Base-by-base conservation (phyloP, 2,329 filamentous ascomycete genomes). In the Trichoderma breve region DNA sequence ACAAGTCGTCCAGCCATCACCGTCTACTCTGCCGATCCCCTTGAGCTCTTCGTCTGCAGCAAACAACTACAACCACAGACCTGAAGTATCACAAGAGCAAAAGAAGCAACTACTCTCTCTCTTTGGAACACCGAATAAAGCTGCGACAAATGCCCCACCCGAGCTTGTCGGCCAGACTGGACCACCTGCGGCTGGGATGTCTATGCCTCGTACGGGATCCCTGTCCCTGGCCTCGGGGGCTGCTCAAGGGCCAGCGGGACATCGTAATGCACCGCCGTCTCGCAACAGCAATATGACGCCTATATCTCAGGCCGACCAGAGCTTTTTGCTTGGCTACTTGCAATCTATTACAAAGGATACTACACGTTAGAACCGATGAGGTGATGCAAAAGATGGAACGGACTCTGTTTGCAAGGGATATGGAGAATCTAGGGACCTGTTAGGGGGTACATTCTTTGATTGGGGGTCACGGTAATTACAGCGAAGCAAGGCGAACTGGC, bases 301-400 rank as follows among this genome's bases (percentile, higher is more conserved):
- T 14, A 89, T 90, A 58, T 92, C 91, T 4, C 88, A 92, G 0
- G 91, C 89, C 0, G 91, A 96, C 75, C 91, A 92, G 78, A 90
- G 86, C 18, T 96, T 96, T 76, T 82, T 97, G 78, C 84, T 96
- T 66, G 91, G 88, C 11, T 96, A 94, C 78, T 82, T 97, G 76
- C 89, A 93, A 74, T 84, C 84, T 30, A 83, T 85, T 3, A 84
- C 85, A 12, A 82, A 82, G 43, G 82, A 77, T 57, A 78, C 79
- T n/a, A 78, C 78, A 26, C 79, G 80, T 51, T 82, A 72, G 79
- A 2, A 28, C 15, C 15, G 36, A 26, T 51, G n/a, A 34, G 36
- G 14, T 28, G 15, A 15, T 5, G 4, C 26, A 34, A 51, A 15
- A 34, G 36, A 11, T 69, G 36, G 57, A 39, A 21, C 47, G 11